phyloP scores from a whole-genome alignment of 1,139 yeast species.

The Geotrichum citri-aurantii region DNA sequence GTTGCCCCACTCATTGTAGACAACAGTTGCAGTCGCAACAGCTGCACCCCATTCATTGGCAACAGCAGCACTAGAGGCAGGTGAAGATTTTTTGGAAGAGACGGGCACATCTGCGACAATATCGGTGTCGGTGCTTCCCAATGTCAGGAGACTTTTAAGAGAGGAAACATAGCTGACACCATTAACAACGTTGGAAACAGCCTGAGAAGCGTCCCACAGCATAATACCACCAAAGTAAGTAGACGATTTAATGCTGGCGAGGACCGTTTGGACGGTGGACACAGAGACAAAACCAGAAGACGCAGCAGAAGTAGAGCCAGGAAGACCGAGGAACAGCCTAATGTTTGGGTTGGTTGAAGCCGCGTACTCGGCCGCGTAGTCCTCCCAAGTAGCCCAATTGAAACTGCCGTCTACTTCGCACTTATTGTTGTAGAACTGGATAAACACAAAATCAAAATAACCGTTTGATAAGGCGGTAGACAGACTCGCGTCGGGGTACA shows the following conservation, averaged over 20 bases:
- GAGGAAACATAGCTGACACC: slow-evolving; percentile 44
- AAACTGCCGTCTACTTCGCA: slow-evolving; percentile 44
- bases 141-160: slow-evolving; percentile 39
- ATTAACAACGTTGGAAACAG: slow-evolving; percentile 46
- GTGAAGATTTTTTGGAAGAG: slow-evolving; percentile 38
- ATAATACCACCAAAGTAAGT: slow-evolving; percentile 72
- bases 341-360: slow-evolving; percentile 54
- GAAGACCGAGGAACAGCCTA: slow-evolving; percentile 62
- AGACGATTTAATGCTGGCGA: slow-evolving; percentile 21
- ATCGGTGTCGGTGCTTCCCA: slow-evolving; percentile 38
- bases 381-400: slow-evolving; percentile 69
- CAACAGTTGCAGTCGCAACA: neutral
- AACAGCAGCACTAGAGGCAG: slow-evolving; percentile 12
- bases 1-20: neutral
- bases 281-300: slow-evolving; percentile 48
- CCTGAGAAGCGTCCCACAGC: slow-evolving; percentile 91
- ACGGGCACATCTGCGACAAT: slow-evolving; percentile 44
- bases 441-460: slow-evolving; percentile 73
- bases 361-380: slow-evolving; percentile 68
- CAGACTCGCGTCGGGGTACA: slow-evolving; percentile 78
- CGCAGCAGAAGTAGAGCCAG: slow-evolving; percentile 63
- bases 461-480: slow-evolving; percentile 58
- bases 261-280: slow-evolving; percentile 24
- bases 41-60: neutral
- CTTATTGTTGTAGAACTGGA: slow-evolving; percentile 89